Percentiles rank a stretch among this genome's conserved stretches.
These are phyloP conservation scores for Fusarium coffeatum DNA, from an alignment of 2,329 filamentous ascomycete genomes.

Conservation along the genomic window DNA sequence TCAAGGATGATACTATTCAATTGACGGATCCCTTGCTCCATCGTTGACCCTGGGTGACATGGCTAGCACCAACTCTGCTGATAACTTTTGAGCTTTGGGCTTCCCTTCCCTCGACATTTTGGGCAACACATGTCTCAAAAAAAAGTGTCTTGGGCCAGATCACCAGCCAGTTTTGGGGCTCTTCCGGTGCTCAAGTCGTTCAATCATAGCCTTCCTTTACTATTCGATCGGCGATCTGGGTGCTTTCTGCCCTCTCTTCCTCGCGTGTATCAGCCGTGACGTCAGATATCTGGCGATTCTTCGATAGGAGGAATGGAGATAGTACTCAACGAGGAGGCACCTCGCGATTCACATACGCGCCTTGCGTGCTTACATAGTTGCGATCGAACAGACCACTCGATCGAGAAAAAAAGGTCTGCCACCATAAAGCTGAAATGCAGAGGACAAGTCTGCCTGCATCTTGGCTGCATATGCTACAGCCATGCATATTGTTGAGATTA, in stretches of 20 bases:
- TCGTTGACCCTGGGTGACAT: not conserved
- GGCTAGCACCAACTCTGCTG: not conserved
- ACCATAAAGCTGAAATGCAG: slow-evolving; percentile 8
- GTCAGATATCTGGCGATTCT: slow-evolving; percentile 12
- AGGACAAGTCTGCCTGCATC: slow-evolving; percentile 11
- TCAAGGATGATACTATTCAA: not conserved
- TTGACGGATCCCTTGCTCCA: slow-evolving; percentile 27
- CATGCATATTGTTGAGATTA: slow-evolving; percentile 12
- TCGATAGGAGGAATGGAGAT: slow-evolving; percentile 32
- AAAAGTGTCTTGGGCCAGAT: slow-evolving; percentile 18
- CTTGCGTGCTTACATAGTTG: slow-evolving; percentile 24
- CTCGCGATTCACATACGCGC: slow-evolving; percentile 3
- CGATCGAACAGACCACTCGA: slow-evolving; percentile 1
- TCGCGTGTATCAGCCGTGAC: slow-evolving; percentile 16
- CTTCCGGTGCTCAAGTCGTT: slow-evolving; percentile 4
- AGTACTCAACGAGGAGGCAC: not conserved
- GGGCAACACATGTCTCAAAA: slow-evolving; percentile 25
- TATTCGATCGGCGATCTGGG: slow-evolving; percentile 24
- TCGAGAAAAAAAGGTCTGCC: not conserved
- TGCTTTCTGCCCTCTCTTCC: slow-evolving; percentile 1
- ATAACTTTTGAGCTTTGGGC: slow-evolving; percentile 11
- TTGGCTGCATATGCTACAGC: slow-evolving; percentile 8
- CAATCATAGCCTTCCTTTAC: slow-evolving; percentile 11
- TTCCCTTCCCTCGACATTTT: slow-evolving; percentile 25
- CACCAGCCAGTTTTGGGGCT: slow-evolving; percentile 17